phyloP scores from a whole-genome alignment of 2,329 filamentous ascomycete species.

The Epichloe baconii region DNA sequence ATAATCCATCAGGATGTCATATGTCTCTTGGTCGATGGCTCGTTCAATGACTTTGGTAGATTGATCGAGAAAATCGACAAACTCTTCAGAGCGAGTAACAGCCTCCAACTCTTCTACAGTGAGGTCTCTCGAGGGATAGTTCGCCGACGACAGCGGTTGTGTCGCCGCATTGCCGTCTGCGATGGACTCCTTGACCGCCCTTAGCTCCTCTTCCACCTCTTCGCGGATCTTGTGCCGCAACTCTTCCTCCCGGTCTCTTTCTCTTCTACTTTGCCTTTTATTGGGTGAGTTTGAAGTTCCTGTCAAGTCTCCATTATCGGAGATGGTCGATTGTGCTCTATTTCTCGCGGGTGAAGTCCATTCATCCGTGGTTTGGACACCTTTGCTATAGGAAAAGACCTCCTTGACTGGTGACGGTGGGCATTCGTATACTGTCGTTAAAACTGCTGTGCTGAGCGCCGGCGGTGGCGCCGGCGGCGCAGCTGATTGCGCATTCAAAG shows the following conservation, averaged over 20 bases:
- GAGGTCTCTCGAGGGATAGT: constrained; percentile 69
- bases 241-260: constrained; percentile 77
- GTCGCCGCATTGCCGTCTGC: constrained; percentile 27
- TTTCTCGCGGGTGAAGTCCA: constrained; percentile 46
- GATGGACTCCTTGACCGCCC: constrained; percentile 51
- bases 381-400: constrained; percentile 93
- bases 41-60: constrained; percentile 96
- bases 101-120: constrained; percentile 78
- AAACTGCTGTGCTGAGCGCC: constrained; percentile 55
- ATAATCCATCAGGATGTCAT: constrained; percentile 93
- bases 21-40: constrained; percentile 78
- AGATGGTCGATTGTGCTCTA: constrained; percentile 26
- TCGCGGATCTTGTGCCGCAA: constrained; percentile 69
- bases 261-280: constrained; percentile 67
- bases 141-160: constrained; percentile 21
- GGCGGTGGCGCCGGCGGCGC: constrained; percentile 15
- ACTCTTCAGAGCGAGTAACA: constrained; percentile 84
- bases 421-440: constrained; percentile 70
- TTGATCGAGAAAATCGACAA: constrained; percentile 86
- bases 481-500: constrained; percentile 27
- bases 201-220: constrained; percentile 88
- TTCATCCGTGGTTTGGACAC: constrained; percentile 76
- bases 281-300: constrained; percentile 44
- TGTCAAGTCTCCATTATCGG: constrained; percentile 48
- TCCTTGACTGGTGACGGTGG: constrained; percentile 66